Conservation (phyloP, 164 flowering plant genomes). For the Vitis rotundifolia region DNA sequence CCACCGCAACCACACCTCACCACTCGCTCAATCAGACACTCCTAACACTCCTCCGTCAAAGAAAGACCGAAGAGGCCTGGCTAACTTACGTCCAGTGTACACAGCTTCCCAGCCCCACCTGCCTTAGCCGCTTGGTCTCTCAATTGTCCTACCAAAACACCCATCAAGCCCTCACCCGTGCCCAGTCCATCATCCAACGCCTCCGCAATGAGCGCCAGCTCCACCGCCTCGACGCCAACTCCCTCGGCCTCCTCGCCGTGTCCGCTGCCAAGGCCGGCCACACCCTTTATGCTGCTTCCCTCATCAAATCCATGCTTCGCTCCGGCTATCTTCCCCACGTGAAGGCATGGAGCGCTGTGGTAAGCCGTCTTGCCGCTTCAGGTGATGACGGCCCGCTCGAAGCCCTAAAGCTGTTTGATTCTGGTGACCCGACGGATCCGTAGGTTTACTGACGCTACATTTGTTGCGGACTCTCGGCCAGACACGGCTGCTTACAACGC, state of each 20-base stretch:
- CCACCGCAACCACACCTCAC: conserved; percentile 8
- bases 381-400: conserved; percentile 72
- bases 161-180: conserved; percentile 48
- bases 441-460: conserved; percentile 30
- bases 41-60: conserved; percentile 65
- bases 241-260: conserved; percentile 89
- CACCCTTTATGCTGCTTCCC: conserved; percentile 65
- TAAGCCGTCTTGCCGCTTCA: conserved; percentile 73
- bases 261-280: conserved; percentile 75
- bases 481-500: conserved; percentile 90
- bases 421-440: conserved; percentile 50
- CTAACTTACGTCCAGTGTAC: conserved; percentile 39
- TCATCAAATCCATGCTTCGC: conserved; percentile 85
- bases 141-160: conserved; percentile 81
- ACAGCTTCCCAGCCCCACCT: conserved; percentile 70
- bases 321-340: conserved; percentile 90
- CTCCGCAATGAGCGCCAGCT: conserved; percentile 80
- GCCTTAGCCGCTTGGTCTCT: conserved; percentile 87
- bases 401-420: conserved; percentile 56
- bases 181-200: conserved; percentile 82
- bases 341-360: conserved; percentile 96
- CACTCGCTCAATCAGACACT: conserved; percentile 37
- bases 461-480: conserved; percentile 57
- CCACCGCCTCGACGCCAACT: conserved; percentile 91
- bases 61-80: conserved; percentile 92